These are phyloP conservation scores for Tinospora cordifolia DNA, from an alignment of 164 flowering plant genomes.

Conservation along the genomic window DNA sequence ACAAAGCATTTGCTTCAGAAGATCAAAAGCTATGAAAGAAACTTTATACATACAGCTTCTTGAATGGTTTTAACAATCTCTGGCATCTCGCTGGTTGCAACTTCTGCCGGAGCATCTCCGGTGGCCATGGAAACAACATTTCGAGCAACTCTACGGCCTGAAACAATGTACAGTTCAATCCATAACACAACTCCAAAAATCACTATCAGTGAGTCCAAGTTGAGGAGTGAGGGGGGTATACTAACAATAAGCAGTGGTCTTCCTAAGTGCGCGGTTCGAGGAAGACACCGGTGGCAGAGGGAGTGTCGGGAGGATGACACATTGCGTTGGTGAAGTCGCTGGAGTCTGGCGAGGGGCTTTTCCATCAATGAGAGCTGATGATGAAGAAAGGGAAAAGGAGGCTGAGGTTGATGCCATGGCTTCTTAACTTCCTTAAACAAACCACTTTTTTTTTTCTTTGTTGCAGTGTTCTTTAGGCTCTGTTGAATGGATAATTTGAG, in stretches of 20 bases:
- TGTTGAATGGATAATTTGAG: background rate
- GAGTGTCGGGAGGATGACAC: conserved; percentile 49
- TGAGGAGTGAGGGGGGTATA: background rate
- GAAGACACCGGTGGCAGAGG: conserved; percentile 38
- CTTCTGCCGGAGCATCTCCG: conserved; percentile 54
- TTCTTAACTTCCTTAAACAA: conserved; percentile 4
- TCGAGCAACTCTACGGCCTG: conserved; percentile 72
- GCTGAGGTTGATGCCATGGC: conserved; percentile 36
- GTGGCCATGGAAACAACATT: conserved; percentile 72
- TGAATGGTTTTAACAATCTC: conserved; percentile 55
- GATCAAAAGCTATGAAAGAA: background rate
- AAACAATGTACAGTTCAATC: conserved; percentile 4
- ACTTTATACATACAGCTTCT: conserved; percentile 49
- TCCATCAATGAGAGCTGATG: conserved; percentile 46
- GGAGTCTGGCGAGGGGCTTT: conserved; percentile 44
- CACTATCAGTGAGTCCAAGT: background rate
- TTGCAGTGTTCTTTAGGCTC: background rate
- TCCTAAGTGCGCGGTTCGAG: conserved; percentile 29
- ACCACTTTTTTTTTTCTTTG: background rate
- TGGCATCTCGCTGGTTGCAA: conserved; percentile 41
- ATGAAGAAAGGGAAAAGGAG: conserved; percentile 41
- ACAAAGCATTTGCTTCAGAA: too few relatives aligned
- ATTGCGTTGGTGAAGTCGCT: conserved; percentile 37
- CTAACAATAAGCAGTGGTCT: conserved; percentile 25
- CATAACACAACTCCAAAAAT: too few relatives aligned